phyloP scores from a whole-genome alignment of 2,329 filamentous ascomycete species.

The Claviceps sp. region DNA sequence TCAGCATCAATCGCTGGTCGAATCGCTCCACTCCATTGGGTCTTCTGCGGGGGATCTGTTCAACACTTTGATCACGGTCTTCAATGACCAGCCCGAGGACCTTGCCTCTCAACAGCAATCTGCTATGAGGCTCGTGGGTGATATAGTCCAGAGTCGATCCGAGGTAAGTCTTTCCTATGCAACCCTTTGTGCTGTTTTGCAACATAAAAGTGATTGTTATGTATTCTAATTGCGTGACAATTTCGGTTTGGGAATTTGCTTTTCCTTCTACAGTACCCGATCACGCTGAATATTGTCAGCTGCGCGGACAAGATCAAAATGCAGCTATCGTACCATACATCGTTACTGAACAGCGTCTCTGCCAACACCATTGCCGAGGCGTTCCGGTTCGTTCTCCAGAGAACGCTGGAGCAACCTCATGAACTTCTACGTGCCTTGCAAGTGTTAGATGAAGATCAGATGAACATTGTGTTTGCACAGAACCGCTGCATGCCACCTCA shows the following conservation, averaged over 20 bases:
- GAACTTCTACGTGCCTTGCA: not conserved
- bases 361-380: not conserved
- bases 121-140: not conserved
- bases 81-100: slow-evolving; percentile 6
- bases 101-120: not conserved
- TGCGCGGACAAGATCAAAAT: not conserved
- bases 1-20: slow-evolving; percentile 35
- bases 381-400: not conserved
- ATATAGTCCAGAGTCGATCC: not conserved
- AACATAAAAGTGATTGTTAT: too few relatives aligned
- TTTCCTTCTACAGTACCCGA: not conserved
- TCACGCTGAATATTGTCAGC: not conserved
- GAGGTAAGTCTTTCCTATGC: not conserved
- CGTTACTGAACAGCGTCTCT: not conserved
- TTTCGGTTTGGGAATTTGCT: too few relatives aligned
- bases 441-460: not conserved
- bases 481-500: not conserved
- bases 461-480: not conserved
- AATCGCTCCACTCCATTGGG: slow-evolving; percentile 24
- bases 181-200: not conserved
- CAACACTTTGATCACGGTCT: slow-evolving; percentile 20
- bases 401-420: not conserved
- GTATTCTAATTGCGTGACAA: too few relatives aligned
- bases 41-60: slow-evolving; percentile 13
- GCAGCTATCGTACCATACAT: not conserved